Evolutionary conservation across 805 yeast genomes (phyloP), one percentile per base, ranked within the genome.

Genomic region (Tetrapisispora phaffii): DNA sequence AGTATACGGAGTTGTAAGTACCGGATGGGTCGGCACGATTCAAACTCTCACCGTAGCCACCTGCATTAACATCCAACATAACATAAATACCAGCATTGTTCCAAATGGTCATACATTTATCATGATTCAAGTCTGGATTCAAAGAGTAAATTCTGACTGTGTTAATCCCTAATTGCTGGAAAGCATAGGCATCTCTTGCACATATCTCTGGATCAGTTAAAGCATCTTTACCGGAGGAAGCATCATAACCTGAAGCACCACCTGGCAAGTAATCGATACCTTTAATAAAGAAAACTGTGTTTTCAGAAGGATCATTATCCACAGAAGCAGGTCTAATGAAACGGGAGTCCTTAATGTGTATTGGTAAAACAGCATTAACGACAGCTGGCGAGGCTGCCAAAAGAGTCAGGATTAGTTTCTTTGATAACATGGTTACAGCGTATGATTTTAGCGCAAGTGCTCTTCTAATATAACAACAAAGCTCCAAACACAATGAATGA

Each of bases 261-360:
- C 97, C 96, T 0, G 90, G 94, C 66, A 86, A 95, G 65, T 89
- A 89, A 65, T 87, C 97, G 34, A 89, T 77, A 50, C 97, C 97
- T 49, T 85, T 77, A 45, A 88, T 71, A 63, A 81, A 82, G 62
- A 86, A 89, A 8, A 85, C 82, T 38, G 73, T 72, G 29, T 69
- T 69, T 28, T 67, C 68, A 5, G 60, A 48, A 13, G 71, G 65
- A 43, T 66, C 65, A 42, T 59, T 59, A 20, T 49, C 54, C 15
- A 53, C 49, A 7, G 71, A 55, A 36, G 71, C 65, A 20, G 85
- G 82, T 52, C 72, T 66, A 55, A 81, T 76, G 59, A 83, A 80
- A 45, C 82, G 68, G 49, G 72, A 72, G 33, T 80, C 82, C 45
- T 71, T 68, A 49, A 72, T 61, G 35, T 73, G 72, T 37, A 83